Conservation (phyloP, 768 basidiomycete species). For the Suillus occidentalis region DNA sequence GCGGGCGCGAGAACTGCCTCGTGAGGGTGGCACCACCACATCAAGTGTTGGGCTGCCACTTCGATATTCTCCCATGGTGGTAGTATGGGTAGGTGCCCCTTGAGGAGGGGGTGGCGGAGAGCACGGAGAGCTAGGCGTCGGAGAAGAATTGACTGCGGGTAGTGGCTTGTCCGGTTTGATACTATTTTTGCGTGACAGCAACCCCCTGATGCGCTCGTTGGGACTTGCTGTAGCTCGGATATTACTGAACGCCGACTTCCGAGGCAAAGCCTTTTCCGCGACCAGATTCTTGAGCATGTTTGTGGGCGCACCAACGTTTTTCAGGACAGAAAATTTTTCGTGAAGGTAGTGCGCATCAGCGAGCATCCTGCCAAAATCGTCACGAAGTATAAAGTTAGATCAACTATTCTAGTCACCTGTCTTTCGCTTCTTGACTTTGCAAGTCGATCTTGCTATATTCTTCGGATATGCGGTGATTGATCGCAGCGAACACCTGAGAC, state of each 20-base stretch:
- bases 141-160: slow-evolving; percentile 25
- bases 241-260: slow-evolving; percentile 30
- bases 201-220: slow-evolving; percentile 39
- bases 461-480: slow-evolving; percentile 87
- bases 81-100: slow-evolving; percentile 13
- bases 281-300: slow-evolving; percentile 86
- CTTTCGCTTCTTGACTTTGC: slow-evolving; percentile 80
- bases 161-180: slow-evolving; percentile 28
- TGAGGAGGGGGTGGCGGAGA: slow-evolving; percentile 11
- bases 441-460: slow-evolving; percentile 84
- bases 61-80: slow-evolving; percentile 12
- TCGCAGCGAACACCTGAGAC: slow-evolving; percentile 91
- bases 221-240: slow-evolving; percentile 24
- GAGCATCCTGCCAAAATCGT: slow-evolving; percentile 56
- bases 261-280: slow-evolving; percentile 69
- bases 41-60: slow-evolving; percentile 16
- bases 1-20: slow-evolving; percentile 20
- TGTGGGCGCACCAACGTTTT: slow-evolving; percentile 69
- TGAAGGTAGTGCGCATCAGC: slow-evolving; percentile 78
- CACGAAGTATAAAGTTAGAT: slow-evolving; percentile 16
- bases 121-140: slow-evolving; percentile 19
- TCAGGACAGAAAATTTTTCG: slow-evolving; percentile 71
- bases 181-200: slow-evolving; percentile 32
- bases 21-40: slow-evolving; percentile 22
- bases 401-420: slow-evolving; percentile 50